A percentile compares a stretch with the other conserved stretches of the same genome.
Conservation (phyloP, 495 filamentous ascomycete species). For the Penicillium parvum region DNA sequence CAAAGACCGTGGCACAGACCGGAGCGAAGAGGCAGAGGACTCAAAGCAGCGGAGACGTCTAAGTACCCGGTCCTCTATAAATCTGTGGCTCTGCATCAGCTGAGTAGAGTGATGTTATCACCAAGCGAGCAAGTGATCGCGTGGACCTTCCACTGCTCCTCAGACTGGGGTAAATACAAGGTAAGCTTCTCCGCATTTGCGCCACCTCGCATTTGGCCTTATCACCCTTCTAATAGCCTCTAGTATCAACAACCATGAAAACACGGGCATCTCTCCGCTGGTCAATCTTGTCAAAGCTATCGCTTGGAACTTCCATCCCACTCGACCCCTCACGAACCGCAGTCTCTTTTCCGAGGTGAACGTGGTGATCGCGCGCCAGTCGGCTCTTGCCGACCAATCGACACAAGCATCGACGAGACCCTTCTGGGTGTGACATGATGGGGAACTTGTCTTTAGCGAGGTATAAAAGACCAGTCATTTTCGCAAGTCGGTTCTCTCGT, state of each 20-base stretch:
- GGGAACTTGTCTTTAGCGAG: no score
- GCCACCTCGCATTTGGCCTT: background rate
- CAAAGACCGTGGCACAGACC: background rate
- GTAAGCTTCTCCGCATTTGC: constrained; percentile 17
- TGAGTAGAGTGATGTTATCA: background rate
- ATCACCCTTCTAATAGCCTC: background rate
- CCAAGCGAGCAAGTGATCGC: constrained; percentile 1
- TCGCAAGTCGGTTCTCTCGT: no score
- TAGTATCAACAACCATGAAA: background rate
- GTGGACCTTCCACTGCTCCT: constrained; percentile 29
- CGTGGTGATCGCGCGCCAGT: constrained; percentile 1
- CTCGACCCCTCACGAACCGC: background rate
- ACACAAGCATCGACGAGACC: background rate
- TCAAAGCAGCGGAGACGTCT: no score
- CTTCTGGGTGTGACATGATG: background rate
- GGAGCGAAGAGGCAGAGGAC: no score
- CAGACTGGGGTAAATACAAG: constrained; percentile 11
- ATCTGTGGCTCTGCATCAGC: no score
- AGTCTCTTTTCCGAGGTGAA: constrained; percentile 2
- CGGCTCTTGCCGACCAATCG: constrained; percentile 13
- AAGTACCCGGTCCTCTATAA: no score
- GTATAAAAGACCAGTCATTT: no score
- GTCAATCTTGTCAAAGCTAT: no score
- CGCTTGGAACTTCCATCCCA: constrained; percentile 20
- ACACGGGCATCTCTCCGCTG: no score